Base-by-base conservation (phyloP, 352 stramenopile genomes). In the Phytophthora gonapodyides region DNA sequence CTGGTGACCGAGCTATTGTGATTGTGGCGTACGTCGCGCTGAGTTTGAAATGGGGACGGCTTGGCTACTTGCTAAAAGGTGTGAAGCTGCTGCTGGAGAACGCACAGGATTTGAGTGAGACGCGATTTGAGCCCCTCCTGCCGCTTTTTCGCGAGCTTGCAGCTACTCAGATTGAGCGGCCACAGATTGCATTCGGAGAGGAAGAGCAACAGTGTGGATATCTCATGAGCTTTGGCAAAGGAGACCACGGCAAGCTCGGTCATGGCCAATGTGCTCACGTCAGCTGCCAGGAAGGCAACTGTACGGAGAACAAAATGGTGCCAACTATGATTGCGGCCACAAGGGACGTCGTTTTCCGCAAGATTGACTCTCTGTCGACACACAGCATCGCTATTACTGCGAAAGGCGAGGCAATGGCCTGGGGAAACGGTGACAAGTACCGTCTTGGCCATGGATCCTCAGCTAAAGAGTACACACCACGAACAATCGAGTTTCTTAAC, bases 391-490 rank as follows among this genome's bases (percentile, higher is more conserved):
- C 80, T 0, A 82, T 94, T 38, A 89, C 84, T 1, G 54, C 69
- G 5, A 76, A 74, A 15, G 87, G 87, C 0, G 77, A 91, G 12
- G 61, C 88, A 5, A 84, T 91, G 73, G 64, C 87, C 1, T 96
- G 87, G 87, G 87, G 87, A 2, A 94, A 96, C 46, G 87, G 87
- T 0, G 85, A 93, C 50, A 94, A 94, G 55, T 93, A 86, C 21
- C 82, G 85, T 0, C 67, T 95, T 15, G 87, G 87, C 0, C 85
- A 94, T 37, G 85, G 84, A 10, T 87, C 75, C 0, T 83, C 80
- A 7, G 36, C 78, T 13, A 94, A 94, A 58, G 83, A 94, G 58
- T 93, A 93, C 40, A 58, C 67, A 0, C 84, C 83, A 15, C 73
- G 72, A 27, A 70, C 75, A 7, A 88, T 94, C 30, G 81, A 91